These are phyloP conservation scores for Nowakowskiella sp. DNA, from an alignment of 192 early-diverging fungal genomes.

Conservation along the genomic window DNA sequence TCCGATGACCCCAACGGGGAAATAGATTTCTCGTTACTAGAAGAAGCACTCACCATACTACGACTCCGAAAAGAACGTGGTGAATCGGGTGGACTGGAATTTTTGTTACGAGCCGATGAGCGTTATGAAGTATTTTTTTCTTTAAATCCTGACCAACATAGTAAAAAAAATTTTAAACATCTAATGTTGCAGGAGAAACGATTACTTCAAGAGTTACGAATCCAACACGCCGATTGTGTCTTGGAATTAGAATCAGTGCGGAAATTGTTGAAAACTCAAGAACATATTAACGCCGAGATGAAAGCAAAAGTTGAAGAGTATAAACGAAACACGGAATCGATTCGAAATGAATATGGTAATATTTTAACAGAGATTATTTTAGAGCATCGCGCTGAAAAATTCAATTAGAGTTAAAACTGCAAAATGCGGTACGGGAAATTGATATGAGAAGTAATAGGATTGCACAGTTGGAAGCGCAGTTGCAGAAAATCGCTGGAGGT, in stretches of 20 bases:
- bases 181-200: slow-evolving; percentile 32
- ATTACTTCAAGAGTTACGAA: slow-evolving; percentile 38
- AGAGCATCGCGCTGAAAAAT: background rate
- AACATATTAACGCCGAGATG: slow-evolving; percentile 48
- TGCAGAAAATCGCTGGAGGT: slow-evolving; percentile 36
- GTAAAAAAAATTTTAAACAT: slow-evolving; percentile 13
- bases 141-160: slow-evolving; percentile 7
- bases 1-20: slow-evolving; percentile 27
- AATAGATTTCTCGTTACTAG: slow-evolving; percentile 36
- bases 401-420: slow-evolving; percentile 42
- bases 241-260: slow-evolving; percentile 44
- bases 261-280: slow-evolving; percentile 44
- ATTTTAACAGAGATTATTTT: slow-evolving; percentile 4
- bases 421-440: slow-evolving; percentile 40
- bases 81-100: slow-evolving; percentile 34
- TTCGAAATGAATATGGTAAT: slow-evolving; percentile 52
- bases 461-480: slow-evolving; percentile 38
- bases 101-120: slow-evolving; percentile 30
- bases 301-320: slow-evolving; percentile 43
- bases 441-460: slow-evolving; percentile 45
- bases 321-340: slow-evolving; percentile 31
- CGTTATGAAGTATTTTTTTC: slow-evolving; percentile 14
- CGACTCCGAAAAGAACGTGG: slow-evolving; percentile 30
- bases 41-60: slow-evolving; percentile 43
- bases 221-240: slow-evolving; percentile 46